A percentile compares a stretch with the other conserved stretches of the same genome.
These are phyloP conservation scores for Macrolepiota albuminosa DNA, from an alignment of 768 basidiomycete species.

Conservation along the genomic window DNA sequence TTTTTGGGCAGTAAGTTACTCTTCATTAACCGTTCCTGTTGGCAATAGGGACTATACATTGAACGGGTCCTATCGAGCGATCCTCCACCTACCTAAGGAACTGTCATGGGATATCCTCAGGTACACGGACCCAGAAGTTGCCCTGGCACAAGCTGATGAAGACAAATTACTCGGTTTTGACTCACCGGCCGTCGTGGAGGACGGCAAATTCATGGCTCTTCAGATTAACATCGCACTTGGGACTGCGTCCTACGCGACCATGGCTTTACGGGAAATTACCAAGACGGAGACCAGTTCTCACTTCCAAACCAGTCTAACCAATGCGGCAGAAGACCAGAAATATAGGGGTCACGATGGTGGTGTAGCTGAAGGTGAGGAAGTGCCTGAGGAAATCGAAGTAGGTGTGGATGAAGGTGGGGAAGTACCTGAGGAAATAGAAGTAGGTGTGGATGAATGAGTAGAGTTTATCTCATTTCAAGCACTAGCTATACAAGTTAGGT, in stretches of 20 bases:
- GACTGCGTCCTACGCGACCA: constrained; percentile 94
- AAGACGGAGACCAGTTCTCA: constrained; percentile 95
- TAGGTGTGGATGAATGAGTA: constrained; percentile 3
- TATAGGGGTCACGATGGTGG: constrained; percentile 52
- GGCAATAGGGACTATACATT: constrained; percentile 79
- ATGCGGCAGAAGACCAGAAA: constrained; percentile 76
- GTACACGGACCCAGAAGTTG: constrained; percentile 92
- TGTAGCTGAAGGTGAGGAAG: constrained; percentile 22
- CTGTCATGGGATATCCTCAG: constrained; percentile 77
- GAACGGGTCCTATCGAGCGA: constrained; percentile 89
- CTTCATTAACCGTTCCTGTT: neutral
- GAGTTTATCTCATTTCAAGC: neutral
- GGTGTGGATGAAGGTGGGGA: neutral
- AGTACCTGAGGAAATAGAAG: constrained; percentile 15
- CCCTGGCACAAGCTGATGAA: constrained; percentile 93
- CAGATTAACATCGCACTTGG: constrained; percentile 84
- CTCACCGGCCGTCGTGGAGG: constrained; percentile 55
- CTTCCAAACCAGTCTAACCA: constrained; percentile 77
- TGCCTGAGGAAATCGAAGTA: constrained; percentile 14
- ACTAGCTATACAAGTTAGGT: neutral
- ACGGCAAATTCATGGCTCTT: constrained; percentile 84
- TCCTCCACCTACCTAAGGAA: constrained; percentile 80
- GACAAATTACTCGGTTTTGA: constrained; percentile 84
- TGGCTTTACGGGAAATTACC: constrained; percentile 93
- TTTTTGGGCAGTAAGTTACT: neutral